Base-by-base conservation (phyloP, 352 stramenopile genomes). In the Pythium coloratum region DNA sequence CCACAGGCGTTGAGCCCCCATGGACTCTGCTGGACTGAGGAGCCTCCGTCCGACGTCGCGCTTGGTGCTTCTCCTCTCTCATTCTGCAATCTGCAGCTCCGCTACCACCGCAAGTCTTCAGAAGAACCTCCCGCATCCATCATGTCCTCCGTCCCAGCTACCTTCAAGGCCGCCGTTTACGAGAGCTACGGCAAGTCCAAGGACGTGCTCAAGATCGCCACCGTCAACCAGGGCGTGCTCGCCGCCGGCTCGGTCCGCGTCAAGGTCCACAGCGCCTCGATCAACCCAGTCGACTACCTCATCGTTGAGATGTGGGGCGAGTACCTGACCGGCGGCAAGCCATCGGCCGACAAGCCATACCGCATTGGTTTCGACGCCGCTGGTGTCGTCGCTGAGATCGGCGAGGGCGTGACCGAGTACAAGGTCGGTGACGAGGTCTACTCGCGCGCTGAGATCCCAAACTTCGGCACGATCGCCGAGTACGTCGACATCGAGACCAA, bases 401-500 rank as follows among this genome's bases (percentile, higher is more conserved):
- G 40, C 32, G 26, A 24, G 9, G 62, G 9, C 24, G 51, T 57
- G 30, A 46, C 34, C 16, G 24, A n/a, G 28, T 58, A 62, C 55
- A 62, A 68, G 62, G 42, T 68, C 40, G 62, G 62, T 38, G 50
- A 68, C 13, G 62, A 62, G 20, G 62, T 68, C 3, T 68, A 75
- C 47, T 68, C 59, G 24, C 72, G 70, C 49, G 36, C 64, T 0
- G 47, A 28, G 8, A 42, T 69, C 44, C 26, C 34, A 1, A 13
- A 70, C 16, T 68, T 59, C 18, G 62, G 62, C 3, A 46, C 71
- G 5, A 68, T 86, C 33, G 78, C 64, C 54, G 78, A 86, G 56
- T 86, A 82, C 36, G 32, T 83, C 3, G 68, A 67, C 24, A 40
- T 77, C 12, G 72, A 71, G 8, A 58, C 55, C 4, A 59, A 73